These are phyloP conservation scores for Cenchrus fungigraminus DNA, from an alignment of 176 grass and related monocot genomes.

Conservation along the genomic window DNA sequence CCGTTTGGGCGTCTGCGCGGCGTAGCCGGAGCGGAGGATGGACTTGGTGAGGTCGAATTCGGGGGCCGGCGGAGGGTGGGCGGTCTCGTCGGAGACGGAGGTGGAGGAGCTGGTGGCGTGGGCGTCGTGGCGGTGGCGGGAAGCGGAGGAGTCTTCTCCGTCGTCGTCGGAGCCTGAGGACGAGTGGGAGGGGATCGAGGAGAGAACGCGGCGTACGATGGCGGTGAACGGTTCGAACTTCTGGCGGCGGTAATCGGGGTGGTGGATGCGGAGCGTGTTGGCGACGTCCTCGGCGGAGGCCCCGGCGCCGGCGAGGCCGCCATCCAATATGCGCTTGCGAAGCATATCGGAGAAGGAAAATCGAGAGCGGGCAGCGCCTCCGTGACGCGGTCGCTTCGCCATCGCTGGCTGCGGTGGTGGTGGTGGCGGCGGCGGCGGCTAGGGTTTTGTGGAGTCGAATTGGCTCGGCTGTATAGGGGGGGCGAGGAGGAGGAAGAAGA, in stretches of 20 bases:
- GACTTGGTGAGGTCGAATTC: slow-evolving; percentile 70
- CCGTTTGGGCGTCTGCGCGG: slow-evolving; percentile 43
- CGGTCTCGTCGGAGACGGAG: slow-evolving; percentile 46
- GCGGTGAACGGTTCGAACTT: slow-evolving; percentile 58
- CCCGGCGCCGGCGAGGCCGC: slow-evolving; percentile 38
- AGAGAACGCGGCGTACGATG: slow-evolving; percentile 44
- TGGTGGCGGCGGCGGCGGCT: slow-evolving; percentile 8
- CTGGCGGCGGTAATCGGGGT: slow-evolving; percentile 53
- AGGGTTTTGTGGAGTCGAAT: slow-evolving; percentile 9
- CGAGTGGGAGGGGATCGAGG: background rate
- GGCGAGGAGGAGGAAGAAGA: background rate
- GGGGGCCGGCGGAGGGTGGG: slow-evolving; percentile 31
- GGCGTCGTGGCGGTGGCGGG: slow-evolving; percentile 34
- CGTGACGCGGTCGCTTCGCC: slow-evolving; percentile 65
- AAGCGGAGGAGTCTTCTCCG: slow-evolving; percentile 1
- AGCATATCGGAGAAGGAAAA: slow-evolving; percentile 25
- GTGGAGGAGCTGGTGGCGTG: slow-evolving; percentile 46
- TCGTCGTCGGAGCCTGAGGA: background rate
- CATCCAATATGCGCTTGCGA: slow-evolving; percentile 43
- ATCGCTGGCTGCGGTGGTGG: slow-evolving; percentile 23
- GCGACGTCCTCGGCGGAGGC: slow-evolving; percentile 57
- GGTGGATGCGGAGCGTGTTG: slow-evolving; percentile 53
- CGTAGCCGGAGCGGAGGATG: slow-evolving; percentile 59
- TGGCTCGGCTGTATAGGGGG: background rate
- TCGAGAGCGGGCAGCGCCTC: slow-evolving; percentile 35